These are phyloP conservation scores for Calonectria crousiana DNA, from an alignment of 2,329 filamentous ascomycete genomes.

Conservation along the genomic window DNA sequence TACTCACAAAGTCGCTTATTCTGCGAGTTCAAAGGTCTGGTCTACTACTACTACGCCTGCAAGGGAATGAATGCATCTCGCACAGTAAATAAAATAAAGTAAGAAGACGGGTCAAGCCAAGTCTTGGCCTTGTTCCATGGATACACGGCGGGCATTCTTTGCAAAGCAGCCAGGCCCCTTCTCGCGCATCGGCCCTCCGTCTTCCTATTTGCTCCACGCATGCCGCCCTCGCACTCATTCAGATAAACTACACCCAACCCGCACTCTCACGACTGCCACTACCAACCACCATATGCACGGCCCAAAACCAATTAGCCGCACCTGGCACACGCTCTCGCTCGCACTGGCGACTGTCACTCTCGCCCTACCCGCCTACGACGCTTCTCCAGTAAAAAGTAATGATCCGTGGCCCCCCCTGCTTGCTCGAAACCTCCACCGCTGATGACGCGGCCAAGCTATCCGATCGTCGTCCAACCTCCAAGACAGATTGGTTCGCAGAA, in stretches of 20 bases:
- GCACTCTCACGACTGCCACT: not conserved
- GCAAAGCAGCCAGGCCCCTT: not conserved
- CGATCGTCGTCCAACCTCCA: slow-evolving; percentile 11
- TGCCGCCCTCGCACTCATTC: not conserved
- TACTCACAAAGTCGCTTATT: not conserved
- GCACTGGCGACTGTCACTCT: not conserved
- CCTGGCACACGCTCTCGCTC: not conserved
- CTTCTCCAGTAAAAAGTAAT: not conserved
- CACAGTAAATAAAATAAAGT: not conserved
- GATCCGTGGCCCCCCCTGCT: not conserved
- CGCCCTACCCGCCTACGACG: not conserved
- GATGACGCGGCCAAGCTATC: slow-evolving; percentile 18
- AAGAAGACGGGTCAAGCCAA: not conserved
- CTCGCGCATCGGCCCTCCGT: not conserved
- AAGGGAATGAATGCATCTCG: not conserved
- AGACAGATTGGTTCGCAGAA: slow-evolving; percentile 5
- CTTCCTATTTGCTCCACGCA: slow-evolving; percentile 3
- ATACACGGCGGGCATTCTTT: not conserved
- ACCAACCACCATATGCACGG: not conserved
- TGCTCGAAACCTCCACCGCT: not conserved
- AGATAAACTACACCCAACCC: slow-evolving; percentile 5
- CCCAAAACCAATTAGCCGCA: not conserved
- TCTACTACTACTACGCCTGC: not conserved
- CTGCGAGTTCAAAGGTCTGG: too few relatives aligned
- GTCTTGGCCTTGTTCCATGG: not conserved